Percentiles rank a stretch among this genome's conserved stretches.
These are phyloP conservation scores for Hanseniaspora nectarophila DNA, from an alignment of 805 yeast genomes.

Conservation along the genomic window DNA sequence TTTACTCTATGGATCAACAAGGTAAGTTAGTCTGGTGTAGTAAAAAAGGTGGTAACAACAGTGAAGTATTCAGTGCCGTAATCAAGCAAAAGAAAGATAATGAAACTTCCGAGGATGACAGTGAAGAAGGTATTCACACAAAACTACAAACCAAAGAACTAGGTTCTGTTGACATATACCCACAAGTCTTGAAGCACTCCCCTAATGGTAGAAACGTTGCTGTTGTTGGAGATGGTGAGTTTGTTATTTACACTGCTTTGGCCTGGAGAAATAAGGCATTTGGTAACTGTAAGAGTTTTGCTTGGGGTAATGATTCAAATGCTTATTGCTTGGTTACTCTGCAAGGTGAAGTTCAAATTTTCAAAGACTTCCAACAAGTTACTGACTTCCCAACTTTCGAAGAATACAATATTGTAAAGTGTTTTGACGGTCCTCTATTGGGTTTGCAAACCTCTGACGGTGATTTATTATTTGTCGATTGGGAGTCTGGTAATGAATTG, in stretches of 20 bases:
- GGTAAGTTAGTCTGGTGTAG: constrained; percentile 82
- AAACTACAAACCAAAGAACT: constrained; percentile 69
- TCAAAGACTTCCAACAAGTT: constrained; percentile 75
- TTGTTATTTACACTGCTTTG: constrained; percentile 85
- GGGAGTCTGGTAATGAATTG: constrained; percentile 79
- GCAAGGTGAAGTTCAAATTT: constrained; percentile 51
- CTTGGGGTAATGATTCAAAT: constrained; percentile 88
- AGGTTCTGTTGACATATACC: constrained; percentile 89
- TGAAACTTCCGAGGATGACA: constrained; percentile 36
- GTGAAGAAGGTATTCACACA: constrained; percentile 61
- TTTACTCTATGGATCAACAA: constrained; percentile 80
- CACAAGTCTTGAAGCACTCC: constrained; percentile 75
- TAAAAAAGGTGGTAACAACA: constrained; percentile 39
- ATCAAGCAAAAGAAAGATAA: constrained; percentile 43
- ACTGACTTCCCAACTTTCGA: constrained; percentile 51
- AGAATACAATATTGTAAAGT: constrained; percentile 61
- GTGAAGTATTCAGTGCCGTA: constrained; percentile 71
- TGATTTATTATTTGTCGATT: constrained; percentile 78
- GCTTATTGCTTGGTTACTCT: constrained; percentile 73
- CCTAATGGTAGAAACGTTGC: constrained; percentile 97
- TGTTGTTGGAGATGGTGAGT: constrained; percentile 96
- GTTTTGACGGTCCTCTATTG: constrained; percentile 79
- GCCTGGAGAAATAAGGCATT: constrained; percentile 96
- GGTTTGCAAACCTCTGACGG: constrained; percentile 69
- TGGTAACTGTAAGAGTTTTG: constrained; percentile 82